Percentiles rank a stretch among this genome's conserved stretches.
Conservation (phyloP, 306 rosid species). For the Neltuma alba region DNA sequence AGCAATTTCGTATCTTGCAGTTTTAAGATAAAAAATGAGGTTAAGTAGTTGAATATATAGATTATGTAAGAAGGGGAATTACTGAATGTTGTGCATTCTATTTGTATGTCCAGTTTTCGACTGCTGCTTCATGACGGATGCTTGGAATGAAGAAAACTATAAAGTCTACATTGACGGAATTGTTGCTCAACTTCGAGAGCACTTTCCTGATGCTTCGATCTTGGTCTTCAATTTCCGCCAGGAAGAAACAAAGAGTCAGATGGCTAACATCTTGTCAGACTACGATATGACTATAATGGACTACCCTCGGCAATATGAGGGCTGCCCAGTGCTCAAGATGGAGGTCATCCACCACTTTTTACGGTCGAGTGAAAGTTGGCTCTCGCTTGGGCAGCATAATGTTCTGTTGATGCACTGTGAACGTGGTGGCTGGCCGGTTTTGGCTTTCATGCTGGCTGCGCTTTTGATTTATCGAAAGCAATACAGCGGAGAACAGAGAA, state of each 20-base stretch:
- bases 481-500: slow-evolving; percentile 80
- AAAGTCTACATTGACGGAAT: slow-evolving; percentile 62
- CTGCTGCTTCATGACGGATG: slow-evolving; percentile 82
- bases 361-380: slow-evolving; percentile 94
- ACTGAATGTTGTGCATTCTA: neutral
- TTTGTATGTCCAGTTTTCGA: slow-evolving; percentile 67
- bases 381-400: slow-evolving; percentile 75
- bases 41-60: neutral
- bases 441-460: slow-evolving; percentile 90
- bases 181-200: slow-evolving; percentile 66
- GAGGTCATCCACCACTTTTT: slow-evolving; percentile 90
- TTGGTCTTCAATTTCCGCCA: slow-evolving; percentile 84
- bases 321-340: slow-evolving; percentile 77
- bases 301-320: slow-evolving; percentile 86
- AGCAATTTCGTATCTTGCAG: neutral
- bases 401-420: slow-evolving; percentile 92
- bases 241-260: slow-evolving; percentile 52
- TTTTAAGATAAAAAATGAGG: neutral
- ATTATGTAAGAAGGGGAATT: neutral
- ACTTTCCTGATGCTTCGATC: slow-evolving; percentile 69
- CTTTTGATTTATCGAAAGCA: slow-evolving; percentile 75
- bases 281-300: slow-evolving; percentile 91
- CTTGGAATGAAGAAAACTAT: slow-evolving; percentile 78
- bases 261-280: slow-evolving; percentile 68
- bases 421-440: slow-evolving; percentile 92